Percentiles rank a stretch among this genome's conserved stretches.
Evolutionary conservation across 371 early-diverging fungal species (phyloP).

Genomic region (Lichtheimia corymbifera): DNA sequence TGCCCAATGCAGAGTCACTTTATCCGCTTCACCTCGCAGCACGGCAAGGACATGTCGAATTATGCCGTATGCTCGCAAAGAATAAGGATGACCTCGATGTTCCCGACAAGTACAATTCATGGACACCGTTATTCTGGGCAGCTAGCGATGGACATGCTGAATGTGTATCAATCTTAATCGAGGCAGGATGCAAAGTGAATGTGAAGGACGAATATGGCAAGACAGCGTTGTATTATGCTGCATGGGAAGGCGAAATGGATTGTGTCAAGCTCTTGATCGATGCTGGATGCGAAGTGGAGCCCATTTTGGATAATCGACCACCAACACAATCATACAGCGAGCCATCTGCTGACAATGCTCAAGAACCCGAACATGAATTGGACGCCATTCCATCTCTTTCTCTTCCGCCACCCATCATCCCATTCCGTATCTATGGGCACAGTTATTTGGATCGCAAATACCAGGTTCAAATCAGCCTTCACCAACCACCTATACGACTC

Average conservation of each 20-base stretch:
- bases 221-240: conserved; percentile 91
- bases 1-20: conserved; percentile 73
- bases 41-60: conserved; percentile 80
- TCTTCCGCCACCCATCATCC: conserved; percentile 95
- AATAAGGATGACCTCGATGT: conserved; percentile 74
- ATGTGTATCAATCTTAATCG: conserved; percentile 78
- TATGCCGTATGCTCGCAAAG: conserved; percentile 74
- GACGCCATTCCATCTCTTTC: conserved; percentile 84
- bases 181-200: conserved; percentile 78
- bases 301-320: conserved; percentile 12
- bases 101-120: conserved; percentile 87
- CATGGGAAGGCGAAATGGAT: conserved; percentile 88
- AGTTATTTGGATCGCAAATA: conserved; percentile 88
- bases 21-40: conserved; percentile 89
- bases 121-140: conserved; percentile 96
- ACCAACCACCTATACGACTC: conserved; percentile 59
- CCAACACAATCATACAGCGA: conserved; percentile 22
- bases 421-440: conserved; percentile 95
- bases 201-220: conserved; percentile 83
- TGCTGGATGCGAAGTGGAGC: conserved; percentile 53
- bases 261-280: conserved; percentile 69
- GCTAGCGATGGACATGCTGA: conserved; percentile 89
- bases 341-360: conserved; percentile 10
- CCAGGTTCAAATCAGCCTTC: conserved; percentile 75
- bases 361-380: conserved; percentile 50